Evolutionary conservation across 352 stramenopile genomes (phyloP), one percentile per base, ranked within the genome.

Genomic region (Globisporangium radiosum): DNA sequence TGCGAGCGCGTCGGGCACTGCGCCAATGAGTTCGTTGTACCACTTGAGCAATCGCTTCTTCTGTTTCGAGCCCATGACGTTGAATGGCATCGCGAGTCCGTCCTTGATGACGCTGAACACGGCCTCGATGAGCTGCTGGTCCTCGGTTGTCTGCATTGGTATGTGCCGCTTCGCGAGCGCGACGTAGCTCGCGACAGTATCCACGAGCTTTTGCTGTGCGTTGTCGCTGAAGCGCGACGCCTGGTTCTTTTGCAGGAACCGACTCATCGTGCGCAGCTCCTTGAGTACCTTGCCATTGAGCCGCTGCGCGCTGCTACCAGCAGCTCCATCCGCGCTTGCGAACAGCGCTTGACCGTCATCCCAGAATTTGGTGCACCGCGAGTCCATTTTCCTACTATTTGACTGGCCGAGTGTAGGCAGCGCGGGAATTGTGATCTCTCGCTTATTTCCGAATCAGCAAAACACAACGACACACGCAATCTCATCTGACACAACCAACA

Each of bases 21-120:
- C 56, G 36, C 62, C 69, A 44, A 91, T 87, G 52, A 92, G 71
- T 56, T 94, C 82, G 50, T 92, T 92, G 73, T 92, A 86, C 80
- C 84, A 90, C 54, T 94, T 94, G 36, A 94, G 57, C 47, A 92
- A 66, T 15, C 65, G 72, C 54, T 92, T 92, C 67, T 94, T 92
- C 52, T 92, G 78, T 57, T 92, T 94, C 14, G 75, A 78, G 59
- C 80, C 75, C 52, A 92, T 69, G 52, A 92, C 82, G 57, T 78
- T 88, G 59, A 90, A 92, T 4, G 82, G 85, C 85, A 94, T 94
- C 11, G 82, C 85, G 0, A 94, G 73, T 0, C 69, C 81, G 47
- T 94, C 85, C 51, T 92, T 94, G 36, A 94, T 70, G 9, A 81
- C 78, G 45, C 87, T 63, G 45, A 92, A 85, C 13, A 73, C 70